Conservation (phyloP, 441 rosid species). For the Arabidopsis hybrid region DNA sequence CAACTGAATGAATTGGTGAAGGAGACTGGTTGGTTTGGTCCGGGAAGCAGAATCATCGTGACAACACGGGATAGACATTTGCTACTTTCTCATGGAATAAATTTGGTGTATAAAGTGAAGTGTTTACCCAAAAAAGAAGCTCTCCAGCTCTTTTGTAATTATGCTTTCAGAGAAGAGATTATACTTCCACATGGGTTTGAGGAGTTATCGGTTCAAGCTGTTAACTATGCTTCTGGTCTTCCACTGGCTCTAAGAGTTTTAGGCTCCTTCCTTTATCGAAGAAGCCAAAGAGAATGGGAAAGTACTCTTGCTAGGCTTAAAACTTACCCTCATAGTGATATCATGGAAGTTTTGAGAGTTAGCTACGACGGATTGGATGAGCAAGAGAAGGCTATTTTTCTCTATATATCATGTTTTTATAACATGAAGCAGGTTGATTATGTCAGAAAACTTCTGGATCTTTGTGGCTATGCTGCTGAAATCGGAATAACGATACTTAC, state of each 20-base stretch:
- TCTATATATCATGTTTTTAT: conserved; percentile 52
- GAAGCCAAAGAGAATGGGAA: conserved; percentile 42
- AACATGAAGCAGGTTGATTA: conserved; percentile 18
- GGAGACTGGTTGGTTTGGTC: conserved; percentile 48
- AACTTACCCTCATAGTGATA: conserved; percentile 36
- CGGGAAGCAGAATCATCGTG: conserved; percentile 53
- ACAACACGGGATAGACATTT: conserved; percentile 50
- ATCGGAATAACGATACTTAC: conserved; percentile 44
- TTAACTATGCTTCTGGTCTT: conserved; percentile 47
- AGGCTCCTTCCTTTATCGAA: conserved; percentile 43
- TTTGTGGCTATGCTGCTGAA: conserved; percentile 41
- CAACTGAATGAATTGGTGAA: conserved; percentile 42
- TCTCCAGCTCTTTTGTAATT: conserved; percentile 40
- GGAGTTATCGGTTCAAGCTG: conserved; percentile 20
- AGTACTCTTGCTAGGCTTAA: conserved; percentile 39
- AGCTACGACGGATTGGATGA: conserved; percentile 50
- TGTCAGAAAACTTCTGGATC: conserved; percentile 29
- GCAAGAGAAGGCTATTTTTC: conserved; percentile 46
- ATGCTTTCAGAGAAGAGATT: conserved; percentile 42
- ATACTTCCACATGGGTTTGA: conserved; percentile 5
- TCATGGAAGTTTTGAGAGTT: conserved; percentile 41
- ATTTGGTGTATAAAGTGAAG: conserved; percentile 31
- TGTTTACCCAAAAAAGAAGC: conserved; percentile 37
- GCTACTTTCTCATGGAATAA: conserved; percentile 37
- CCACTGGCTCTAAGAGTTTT: conserved; percentile 53